A percentile compares a stretch with the other conserved stretches of the same genome.
Evolutionary conservation across 495 filamentous ascomycete genomes (phyloP).

Genomic region (Penicillium mononematosum): DNA sequence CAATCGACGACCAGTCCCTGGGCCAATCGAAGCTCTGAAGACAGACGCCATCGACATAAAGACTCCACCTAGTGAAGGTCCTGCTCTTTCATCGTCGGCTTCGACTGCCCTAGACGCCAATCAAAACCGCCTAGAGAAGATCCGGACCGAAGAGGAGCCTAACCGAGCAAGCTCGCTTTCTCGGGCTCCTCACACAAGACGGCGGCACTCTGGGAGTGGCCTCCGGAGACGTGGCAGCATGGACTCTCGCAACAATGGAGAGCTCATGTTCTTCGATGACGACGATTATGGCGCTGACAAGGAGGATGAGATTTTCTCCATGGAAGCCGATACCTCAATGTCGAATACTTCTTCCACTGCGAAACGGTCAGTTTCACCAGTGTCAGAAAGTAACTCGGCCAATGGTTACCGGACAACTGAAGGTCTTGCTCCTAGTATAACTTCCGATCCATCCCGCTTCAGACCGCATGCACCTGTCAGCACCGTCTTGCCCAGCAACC

Average conservation of each 20-base stretch:
- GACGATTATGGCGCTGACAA: conserved; percentile 78
- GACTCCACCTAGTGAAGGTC: conserved; percentile 24
- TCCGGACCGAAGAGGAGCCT: conserved; percentile 31
- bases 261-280: conserved; percentile 81
- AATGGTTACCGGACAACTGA: conserved; percentile 5
- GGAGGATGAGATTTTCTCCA: conserved; percentile 72
- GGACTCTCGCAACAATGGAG: conserved; percentile 55
- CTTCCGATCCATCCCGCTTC: conserved; percentile 5
- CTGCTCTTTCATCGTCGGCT: conserved; percentile 43
- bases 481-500: conserved; percentile 60
- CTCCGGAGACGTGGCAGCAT: conserved; percentile 68
- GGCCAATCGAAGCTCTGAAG: conserved; percentile 18
- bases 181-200: conserved; percentile 33
- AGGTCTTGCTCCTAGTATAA: conserved; percentile 4
- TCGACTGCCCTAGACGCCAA: conserved; percentile 42
- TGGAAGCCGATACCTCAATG: conserved; percentile 57
- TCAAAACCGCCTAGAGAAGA: conserved; percentile 36
- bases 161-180: conserved; percentile 37
- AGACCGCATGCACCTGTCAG: conserved; percentile 14
- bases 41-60: conserved; percentile 36
- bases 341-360: conserved; percentile 2
- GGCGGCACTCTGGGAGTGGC: conserved; percentile 79
- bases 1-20: conserved; percentile 21
- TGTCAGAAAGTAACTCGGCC: conserved; percentile 4
- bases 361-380: conserved; percentile 10